Evolutionary conservation across 2,329 filamentous ascomycete species (phyloP).

Genomic region (Nemania diffusa): DNA sequence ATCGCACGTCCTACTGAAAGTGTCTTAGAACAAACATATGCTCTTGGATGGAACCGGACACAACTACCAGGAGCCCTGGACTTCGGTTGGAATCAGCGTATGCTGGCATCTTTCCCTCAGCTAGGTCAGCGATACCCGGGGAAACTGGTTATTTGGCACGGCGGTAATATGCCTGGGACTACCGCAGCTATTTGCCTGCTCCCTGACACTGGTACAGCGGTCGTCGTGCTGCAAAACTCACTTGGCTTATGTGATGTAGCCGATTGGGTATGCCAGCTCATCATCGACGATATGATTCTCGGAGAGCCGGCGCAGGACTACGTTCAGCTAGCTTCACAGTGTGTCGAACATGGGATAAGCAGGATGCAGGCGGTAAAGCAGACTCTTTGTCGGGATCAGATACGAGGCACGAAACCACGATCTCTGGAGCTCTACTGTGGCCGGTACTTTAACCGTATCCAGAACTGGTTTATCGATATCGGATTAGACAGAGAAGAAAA

Average conservation of each 20-base stretch:
- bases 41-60: constrained; percentile 1
- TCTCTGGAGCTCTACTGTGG: neutral
- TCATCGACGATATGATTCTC: neutral
- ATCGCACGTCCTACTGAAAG: neutral
- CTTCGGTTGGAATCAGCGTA: neutral
- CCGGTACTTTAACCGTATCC: neutral
- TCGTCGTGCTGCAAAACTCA: neutral
- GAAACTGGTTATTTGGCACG: neutral
- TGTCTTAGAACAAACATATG: neutral
- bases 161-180: neutral
- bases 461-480: constrained; percentile 3
- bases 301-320: neutral
- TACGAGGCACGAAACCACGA: neutral
- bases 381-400: neutral
- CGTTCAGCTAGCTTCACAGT: neutral
- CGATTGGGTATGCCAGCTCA: neutral
- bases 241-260: neutral
- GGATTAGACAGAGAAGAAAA: neutral
- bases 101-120: neutral
- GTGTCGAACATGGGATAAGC: neutral
- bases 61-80: neutral
- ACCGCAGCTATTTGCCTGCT: neutral
- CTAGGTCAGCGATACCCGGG: neutral
- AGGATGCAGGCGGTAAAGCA: neutral
- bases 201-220: neutral